These are phyloP conservation scores for Yarrowia galli DNA, from an alignment of 1,139 yeast species.

Conservation along the genomic window DNA sequence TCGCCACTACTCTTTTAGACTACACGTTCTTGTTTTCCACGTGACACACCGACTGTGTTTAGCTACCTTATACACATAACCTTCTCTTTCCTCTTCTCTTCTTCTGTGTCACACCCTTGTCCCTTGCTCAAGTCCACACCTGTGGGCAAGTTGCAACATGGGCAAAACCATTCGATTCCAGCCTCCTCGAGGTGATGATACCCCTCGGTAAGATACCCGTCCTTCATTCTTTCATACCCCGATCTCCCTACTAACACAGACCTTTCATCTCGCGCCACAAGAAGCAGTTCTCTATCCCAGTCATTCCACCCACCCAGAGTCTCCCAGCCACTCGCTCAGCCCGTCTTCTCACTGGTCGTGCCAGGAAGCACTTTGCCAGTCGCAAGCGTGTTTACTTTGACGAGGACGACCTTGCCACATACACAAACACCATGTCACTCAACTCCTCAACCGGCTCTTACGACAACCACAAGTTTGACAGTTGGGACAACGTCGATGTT, in stretches of 20 bases:
- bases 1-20: not conserved
- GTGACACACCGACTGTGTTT: not conserved
- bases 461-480: conserved; percentile 7
- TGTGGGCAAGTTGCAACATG: conserved; percentile 32
- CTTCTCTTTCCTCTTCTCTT: conserved; percentile 12
- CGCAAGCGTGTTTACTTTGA: conserved; percentile 13
- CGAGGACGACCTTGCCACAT: conserved; percentile 2
- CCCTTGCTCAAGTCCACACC: conserved; percentile 33
- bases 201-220: conserved; percentile 32
- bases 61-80: conserved; percentile 1
- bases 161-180: conserved; percentile 23
- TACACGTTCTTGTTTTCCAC: not conserved
- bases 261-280: conserved; percentile 28
- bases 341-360: conserved; percentile 11
- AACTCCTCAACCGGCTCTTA: conserved; percentile 18
- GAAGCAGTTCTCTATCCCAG: conserved; percentile 24
- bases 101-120: conserved; percentile 31
- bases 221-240: conserved; percentile 2
- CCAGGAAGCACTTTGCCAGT: conserved; percentile 8
- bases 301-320: not conserved
- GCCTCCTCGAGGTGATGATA: conserved; percentile 26
- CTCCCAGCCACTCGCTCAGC: not conserved
- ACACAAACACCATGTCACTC: conserved; percentile 21
- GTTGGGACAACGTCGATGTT: conserved; percentile 4
- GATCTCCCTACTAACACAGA: conserved; percentile 1